Conservation (phyloP, 2,329 filamentous ascomycete genomes). For the Beauveria asiatica region DNA sequence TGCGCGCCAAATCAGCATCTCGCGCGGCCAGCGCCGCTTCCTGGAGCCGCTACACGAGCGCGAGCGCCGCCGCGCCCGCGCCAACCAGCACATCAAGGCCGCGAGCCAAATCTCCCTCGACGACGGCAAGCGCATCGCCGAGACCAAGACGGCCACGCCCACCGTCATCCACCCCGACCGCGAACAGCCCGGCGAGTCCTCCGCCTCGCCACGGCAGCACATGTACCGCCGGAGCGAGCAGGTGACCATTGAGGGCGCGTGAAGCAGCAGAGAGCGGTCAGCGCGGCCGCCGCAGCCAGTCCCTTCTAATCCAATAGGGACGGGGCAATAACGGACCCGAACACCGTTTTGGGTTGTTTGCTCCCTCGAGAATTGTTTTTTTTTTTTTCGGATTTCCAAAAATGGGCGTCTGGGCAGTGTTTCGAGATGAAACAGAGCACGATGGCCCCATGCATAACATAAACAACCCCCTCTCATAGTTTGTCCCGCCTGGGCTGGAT, state of each 20-base stretch:
- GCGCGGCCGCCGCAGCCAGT: background rate
- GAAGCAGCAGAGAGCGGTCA: constrained; percentile 12
- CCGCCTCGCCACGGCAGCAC: constrained; percentile 22
- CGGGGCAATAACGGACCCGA: background rate
- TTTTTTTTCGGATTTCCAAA: background rate
- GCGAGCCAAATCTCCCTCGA: constrained; percentile 13
- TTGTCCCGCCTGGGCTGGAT: background rate
- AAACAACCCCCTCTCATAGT: background rate
- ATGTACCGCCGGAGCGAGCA: constrained; percentile 44
- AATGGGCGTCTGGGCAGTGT: background rate
- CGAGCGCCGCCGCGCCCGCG: constrained; percentile 10
- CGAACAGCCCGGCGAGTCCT: background rate
- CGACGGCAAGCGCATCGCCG: constrained; percentile 22
- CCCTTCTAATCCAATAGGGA: background rate
- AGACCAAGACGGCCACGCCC: constrained; percentile 36
- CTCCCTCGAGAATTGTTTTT: background rate
- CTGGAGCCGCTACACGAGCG: constrained; percentile 42
- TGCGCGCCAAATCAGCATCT: constrained; percentile 59
- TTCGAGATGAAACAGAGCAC: constrained; percentile 8
- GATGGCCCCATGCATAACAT: constrained; percentile 2
- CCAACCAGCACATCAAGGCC: constrained; percentile 11
- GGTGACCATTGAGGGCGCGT: constrained; percentile 41
- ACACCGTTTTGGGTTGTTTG: background rate
- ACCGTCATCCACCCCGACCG: constrained; percentile 33
- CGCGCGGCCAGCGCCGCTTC: constrained; percentile 51